These are phyloP conservation scores for Apophysomyces variabilis DNA, from an alignment of 371 early-diverging fungal genomes.

Conservation along the genomic window DNA sequence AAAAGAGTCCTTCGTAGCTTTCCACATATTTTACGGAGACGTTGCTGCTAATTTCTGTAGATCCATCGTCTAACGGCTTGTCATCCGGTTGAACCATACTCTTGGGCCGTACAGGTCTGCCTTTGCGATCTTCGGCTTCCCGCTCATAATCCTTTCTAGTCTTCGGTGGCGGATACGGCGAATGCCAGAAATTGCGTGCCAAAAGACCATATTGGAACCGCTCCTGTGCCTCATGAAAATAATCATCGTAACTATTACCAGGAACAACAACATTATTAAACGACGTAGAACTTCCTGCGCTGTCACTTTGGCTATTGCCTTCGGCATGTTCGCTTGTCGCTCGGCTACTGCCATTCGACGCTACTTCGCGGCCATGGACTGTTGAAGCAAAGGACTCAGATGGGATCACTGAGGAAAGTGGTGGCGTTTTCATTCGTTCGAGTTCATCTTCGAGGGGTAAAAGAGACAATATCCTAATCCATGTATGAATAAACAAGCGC, in stretches of 20 bases:
- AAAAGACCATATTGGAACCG: slow-evolving; percentile 51
- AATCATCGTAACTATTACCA: slow-evolving; percentile 57
- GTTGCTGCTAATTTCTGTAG: neutral
- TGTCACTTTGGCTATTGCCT: slow-evolving; percentile 12
- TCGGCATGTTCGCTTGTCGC: slow-evolving; percentile 14
- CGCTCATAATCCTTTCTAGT: slow-evolving; percentile 40
- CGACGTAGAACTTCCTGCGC: slow-evolving; percentile 15
- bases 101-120: slow-evolving; percentile 43
- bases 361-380: slow-evolving; percentile 15
- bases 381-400: slow-evolving; percentile 40
- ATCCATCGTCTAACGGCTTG: neutral
- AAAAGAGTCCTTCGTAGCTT: slow-evolving; percentile 51
- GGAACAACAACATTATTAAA: slow-evolving; percentile 38
- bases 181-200: slow-evolving; percentile 54
- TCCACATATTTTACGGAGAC: slow-evolving; percentile 26
- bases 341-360: slow-evolving; percentile 4
- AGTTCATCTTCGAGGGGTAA: slow-evolving; percentile 57
- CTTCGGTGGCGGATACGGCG: slow-evolving; percentile 51
- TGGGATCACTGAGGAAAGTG: slow-evolving; percentile 42
- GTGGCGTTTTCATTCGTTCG: slow-evolving; percentile 52
- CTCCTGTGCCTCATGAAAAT: slow-evolving; percentile 58
- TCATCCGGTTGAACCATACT: slow-evolving; percentile 29
- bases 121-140: slow-evolving; percentile 48
- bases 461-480: slow-evolving; percentile 44
- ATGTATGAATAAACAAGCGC: neutral